Evolutionary conservation across 345 rosid species (phyloP), one percentile per base, ranked within the genome.

Genomic region (Moringa oleifera): DNA sequence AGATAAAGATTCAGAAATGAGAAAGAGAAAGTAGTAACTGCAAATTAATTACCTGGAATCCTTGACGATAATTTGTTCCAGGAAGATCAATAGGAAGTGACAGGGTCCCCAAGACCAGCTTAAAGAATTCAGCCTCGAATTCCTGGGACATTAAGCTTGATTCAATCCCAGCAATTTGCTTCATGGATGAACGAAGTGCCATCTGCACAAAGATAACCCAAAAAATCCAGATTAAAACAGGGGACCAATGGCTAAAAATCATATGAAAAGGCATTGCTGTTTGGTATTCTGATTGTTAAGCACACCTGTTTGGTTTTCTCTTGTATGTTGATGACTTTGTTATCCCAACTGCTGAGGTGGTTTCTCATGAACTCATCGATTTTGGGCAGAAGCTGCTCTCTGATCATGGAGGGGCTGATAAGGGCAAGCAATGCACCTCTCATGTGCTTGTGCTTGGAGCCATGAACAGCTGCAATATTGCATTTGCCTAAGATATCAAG

Each of bases 391-490:
- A 88, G 85, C 23, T 80, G 91, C 8, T 81, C 80, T 65, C 78
- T 86, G 78, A 94, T 86, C 89, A 83, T 81, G 53, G 85, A 37
- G 45, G 95, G 93, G 80, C 85, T 77, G 57, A 94, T 82, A 25
- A 90, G 79, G 31, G 85, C 70, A 23, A 88, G 80, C 65, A 90
- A 73, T 5, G 99, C 89, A 12, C 96, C 87, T 80, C 96, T 94
- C 97, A 90, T 87, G 68, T 77, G 74, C 73, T 81, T 81, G 67
- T 94, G 99, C 51, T 82, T 73, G 9, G 93, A 69, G 64, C 99
- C 99, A 65, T 90, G 91, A 67, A 94, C 97, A 2, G 99, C 99
- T 7, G 96, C 96, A 54, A 94, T 90, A 82, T 94, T 94, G 75
- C 87, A 76, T 75, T 84, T 86, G 18, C 99, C 97, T 23, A 94